Conservation (phyloP, 805 yeast genomes). For the Yarrowia yakushimensis region DNA sequence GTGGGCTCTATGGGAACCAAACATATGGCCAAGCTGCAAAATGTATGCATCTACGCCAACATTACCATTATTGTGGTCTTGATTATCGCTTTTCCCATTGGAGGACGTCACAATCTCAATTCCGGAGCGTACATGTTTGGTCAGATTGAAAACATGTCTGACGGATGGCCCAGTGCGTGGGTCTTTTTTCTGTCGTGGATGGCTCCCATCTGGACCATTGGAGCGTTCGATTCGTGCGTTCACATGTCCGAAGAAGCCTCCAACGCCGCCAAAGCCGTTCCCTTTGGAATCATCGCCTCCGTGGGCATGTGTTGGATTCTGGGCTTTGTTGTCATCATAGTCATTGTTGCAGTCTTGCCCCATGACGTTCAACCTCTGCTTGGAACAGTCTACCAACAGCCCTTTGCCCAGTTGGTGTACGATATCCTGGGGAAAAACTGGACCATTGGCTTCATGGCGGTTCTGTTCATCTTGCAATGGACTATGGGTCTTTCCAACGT, state of each 20-base stretch:
- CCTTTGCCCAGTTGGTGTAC: neutral
- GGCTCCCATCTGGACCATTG: conserved; percentile 4
- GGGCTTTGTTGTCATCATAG: neutral
- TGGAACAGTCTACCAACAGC: neutral
- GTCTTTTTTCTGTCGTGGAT: neutral
- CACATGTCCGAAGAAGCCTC: neutral
- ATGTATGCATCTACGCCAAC: neutral
- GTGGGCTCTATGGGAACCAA: neutral
- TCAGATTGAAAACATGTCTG: neutral
- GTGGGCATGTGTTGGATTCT: neutral
- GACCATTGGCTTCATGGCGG: neutral
- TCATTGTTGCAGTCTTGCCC: neutral
- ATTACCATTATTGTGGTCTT: neutral
- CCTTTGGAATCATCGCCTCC: neutral
- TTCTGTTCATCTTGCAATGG: neutral
- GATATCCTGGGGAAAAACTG: neutral
- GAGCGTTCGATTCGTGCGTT: neutral
- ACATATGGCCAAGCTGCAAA: neutral
- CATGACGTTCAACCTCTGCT: neutral
- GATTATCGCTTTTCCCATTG: neutral
- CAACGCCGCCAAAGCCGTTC: neutral
- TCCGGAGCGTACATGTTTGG: neutral
- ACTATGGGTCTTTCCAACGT: neutral
- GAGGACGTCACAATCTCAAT: neutral
- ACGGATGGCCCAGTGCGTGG: neutral